These are phyloP conservation scores for Apiospora marii DNA, from an alignment of 2,329 filamentous ascomycete genomes.

Conservation along the genomic window DNA sequence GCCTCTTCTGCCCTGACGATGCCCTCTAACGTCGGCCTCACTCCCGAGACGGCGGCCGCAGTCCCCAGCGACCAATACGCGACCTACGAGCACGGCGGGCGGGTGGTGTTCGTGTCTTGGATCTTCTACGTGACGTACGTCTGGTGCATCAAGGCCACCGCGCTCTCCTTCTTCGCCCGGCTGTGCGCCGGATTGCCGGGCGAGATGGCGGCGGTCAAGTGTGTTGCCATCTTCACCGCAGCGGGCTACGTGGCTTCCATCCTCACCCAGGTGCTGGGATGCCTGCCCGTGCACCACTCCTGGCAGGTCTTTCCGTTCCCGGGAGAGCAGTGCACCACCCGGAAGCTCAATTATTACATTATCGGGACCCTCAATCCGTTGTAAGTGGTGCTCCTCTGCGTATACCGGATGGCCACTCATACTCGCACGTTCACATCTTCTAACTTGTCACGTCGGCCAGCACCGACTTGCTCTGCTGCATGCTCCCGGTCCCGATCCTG, in stretches of 20 bases:
- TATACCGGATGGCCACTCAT: neutral
- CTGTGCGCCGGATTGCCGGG: conserved; percentile 11
- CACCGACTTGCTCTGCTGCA: conserved; percentile 22
- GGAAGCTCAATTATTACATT: conserved; percentile 26
- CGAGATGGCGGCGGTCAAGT: conserved; percentile 20
- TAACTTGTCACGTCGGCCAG: neutral
- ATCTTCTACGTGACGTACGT: conserved; percentile 25
- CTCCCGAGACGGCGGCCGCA: conserved; percentile 3
- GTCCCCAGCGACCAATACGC: conserved; percentile 1
- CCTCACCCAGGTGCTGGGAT: conserved; percentile 23
- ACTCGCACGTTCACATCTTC: neutral
- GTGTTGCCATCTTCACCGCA: neutral
- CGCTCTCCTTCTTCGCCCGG: conserved; percentile 21
- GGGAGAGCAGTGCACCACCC: conserved; percentile 26
- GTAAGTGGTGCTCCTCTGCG: neutral
- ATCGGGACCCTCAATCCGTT: conserved; percentile 23
- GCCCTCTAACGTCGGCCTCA: conserved; percentile 21
- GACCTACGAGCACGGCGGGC: conserved; percentile 8
- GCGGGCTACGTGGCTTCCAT: conserved; percentile 16
- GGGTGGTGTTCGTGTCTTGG: conserved; percentile 23
- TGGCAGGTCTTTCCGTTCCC: conserved; percentile 28
- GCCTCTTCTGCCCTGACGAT: neutral
- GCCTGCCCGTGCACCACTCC: conserved; percentile 24
- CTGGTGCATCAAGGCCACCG: conserved; percentile 24
- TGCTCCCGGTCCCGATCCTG: conserved; percentile 25